Evolutionary conservation across 768 basidiomycete species (phyloP).

Genomic region (Termitomyces sp.): DNA sequence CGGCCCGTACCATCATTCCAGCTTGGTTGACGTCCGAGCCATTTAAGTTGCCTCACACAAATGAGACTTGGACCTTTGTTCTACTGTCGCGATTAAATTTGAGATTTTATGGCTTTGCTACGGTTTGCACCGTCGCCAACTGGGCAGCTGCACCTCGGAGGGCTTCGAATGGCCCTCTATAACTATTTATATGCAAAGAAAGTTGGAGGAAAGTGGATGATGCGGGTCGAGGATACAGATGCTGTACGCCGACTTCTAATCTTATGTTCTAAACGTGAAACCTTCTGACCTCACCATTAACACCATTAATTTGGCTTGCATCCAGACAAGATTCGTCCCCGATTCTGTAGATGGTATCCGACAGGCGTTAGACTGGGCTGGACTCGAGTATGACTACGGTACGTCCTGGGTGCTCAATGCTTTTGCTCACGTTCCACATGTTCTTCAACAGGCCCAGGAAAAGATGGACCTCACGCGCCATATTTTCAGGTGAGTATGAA

Average conservation of each 20-base stretch:
- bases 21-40: not conserved
- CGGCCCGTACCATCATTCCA: not conserved
- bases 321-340: conserved; percentile 73
- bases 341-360: conserved; percentile 82
- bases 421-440: not conserved
- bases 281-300: not conserved
- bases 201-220: conserved; percentile 81
- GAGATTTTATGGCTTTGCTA: conserved; percentile 48
- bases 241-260: conserved; percentile 42
- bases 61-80: not conserved
- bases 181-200: conserved; percentile 85
- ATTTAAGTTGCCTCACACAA: not conserved
- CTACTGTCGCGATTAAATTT: not conserved
- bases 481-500: conserved; percentile 68
- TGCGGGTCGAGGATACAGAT: conserved; percentile 96
- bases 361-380: conserved; percentile 82
- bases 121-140: conserved; percentile 98
- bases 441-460: conserved; percentile 60
- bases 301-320: not conserved
- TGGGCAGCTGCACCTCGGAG: conserved; percentile 90
- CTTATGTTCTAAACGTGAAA: not conserved
- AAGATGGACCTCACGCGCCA: conserved; percentile 71
- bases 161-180: conserved; percentile 89
- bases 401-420: conserved; percentile 13
- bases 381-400: conserved; percentile 91